These are phyloP conservation scores for Arctium lappa DNA, from an alignment of 129 eudicot genomes.

Conservation along the genomic window DNA sequence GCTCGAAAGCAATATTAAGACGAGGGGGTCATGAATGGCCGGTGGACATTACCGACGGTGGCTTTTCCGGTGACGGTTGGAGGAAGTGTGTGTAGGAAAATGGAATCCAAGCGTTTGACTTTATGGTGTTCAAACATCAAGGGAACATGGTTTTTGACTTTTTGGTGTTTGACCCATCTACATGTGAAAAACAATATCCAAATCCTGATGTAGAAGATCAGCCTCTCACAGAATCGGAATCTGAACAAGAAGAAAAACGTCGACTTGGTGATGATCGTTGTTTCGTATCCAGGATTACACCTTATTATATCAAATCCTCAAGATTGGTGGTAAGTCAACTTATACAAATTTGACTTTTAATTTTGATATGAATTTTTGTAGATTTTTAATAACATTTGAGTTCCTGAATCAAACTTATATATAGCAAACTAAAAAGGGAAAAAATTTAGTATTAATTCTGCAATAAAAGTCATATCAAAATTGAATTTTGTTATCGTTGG, in stretches of 20 bases:
- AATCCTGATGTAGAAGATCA: background rate
- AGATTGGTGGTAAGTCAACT: slow-evolving; percentile 15
- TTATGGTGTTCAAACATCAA: slow-evolving; percentile 33
- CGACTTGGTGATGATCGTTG: background rate
- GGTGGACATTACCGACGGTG: slow-evolving; percentile 9
- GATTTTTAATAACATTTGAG: background rate
- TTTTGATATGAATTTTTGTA: background rate
- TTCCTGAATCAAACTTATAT: background rate
- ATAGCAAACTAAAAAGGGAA: background rate
- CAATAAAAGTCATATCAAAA: no score
- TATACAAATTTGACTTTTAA: background rate
- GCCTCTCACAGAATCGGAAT: background rate
- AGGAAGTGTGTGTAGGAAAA: slow-evolving; percentile 21
- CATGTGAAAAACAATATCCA: slow-evolving; percentile 11
- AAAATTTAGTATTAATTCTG: no score
- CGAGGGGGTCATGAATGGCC: slow-evolving; percentile 19
- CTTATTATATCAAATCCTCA: background rate
- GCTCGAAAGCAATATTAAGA: background rate
- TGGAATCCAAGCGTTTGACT: slow-evolving; percentile 30
- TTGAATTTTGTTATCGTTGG: no score
- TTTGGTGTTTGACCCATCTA: slow-evolving; percentile 33
- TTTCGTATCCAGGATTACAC: slow-evolving; percentile 7
- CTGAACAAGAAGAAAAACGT: background rate
- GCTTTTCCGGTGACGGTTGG: slow-evolving; percentile 34
- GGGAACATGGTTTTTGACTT: slow-evolving; percentile 27